Evolutionary conservation across 257 asterid genomes (phyloP).

Genomic region (Perilla frutescens): DNA sequence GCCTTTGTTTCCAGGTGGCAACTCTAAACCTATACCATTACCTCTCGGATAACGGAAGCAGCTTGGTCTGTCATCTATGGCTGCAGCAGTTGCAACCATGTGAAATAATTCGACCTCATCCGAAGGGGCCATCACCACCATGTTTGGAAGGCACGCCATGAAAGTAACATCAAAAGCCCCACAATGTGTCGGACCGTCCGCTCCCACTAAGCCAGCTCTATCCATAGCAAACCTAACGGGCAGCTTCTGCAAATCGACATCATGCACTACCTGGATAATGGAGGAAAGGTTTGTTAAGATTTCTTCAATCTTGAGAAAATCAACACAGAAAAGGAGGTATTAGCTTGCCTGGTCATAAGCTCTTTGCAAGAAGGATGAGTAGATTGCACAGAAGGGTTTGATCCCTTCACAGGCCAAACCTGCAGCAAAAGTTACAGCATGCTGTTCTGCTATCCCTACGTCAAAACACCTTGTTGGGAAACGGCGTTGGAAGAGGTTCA

Average conservation of each 20-base stretch:
- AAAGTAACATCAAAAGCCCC: constrained; percentile 86
- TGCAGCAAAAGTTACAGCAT: constrained; percentile 97
- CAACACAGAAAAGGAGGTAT: not conserved
- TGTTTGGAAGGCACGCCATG: constrained; percentile 99
- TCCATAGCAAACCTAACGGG: constrained; percentile 97
- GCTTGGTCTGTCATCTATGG: constrained; percentile 91
- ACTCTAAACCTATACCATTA: constrained; percentile 76
- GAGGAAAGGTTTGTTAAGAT: constrained; percentile 12
- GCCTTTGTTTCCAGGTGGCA: constrained; percentile 91
- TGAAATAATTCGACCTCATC: constrained; percentile 91
- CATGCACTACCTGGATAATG: constrained; percentile 81
- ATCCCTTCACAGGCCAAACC: constrained; percentile 98
- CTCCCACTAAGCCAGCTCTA: constrained; percentile 94
- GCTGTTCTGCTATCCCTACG: constrained; percentile 97
- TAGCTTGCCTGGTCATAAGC: constrained; percentile 85
- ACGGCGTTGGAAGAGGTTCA: constrained; percentile 87
- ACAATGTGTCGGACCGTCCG: constrained; percentile 97
- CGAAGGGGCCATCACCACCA: constrained; percentile 98
- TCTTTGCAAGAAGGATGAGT: constrained; percentile 91
- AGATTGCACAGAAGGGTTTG: constrained; percentile 91
- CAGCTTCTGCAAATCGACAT: constrained; percentile 95
- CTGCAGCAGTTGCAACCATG: constrained; percentile 98
- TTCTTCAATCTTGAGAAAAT: not conserved
- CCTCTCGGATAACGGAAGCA: constrained; percentile 95
- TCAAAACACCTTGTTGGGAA: constrained; percentile 87